Conservation (phyloP, 1,284 basidiomycete genomes). For the Pterula multifida region DNA sequence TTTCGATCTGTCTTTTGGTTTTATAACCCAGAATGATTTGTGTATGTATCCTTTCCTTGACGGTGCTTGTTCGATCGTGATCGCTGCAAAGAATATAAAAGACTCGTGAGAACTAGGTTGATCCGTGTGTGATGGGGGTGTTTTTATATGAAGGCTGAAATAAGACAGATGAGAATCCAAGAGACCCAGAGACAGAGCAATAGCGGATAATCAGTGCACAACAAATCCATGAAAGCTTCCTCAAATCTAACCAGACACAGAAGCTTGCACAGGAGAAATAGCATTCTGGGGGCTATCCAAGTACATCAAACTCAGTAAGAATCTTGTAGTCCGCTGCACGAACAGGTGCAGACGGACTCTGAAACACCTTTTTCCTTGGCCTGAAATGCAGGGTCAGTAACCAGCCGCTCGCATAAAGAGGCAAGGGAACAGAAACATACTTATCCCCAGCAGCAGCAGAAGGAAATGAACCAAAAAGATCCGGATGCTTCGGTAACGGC, state of each 20-base stretch:
- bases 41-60: slow-evolving; percentile 3
- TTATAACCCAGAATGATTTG: neutral
- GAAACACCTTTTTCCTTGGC: neutral
- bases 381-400: neutral
- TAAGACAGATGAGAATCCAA: too few species aligned
- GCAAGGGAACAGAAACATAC: slow-evolving; percentile 30
- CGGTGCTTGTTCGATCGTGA: neutral
- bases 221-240: too few species aligned
- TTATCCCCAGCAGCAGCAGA: slow-evolving; percentile 95
- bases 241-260: neutral
- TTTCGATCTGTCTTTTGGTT: neutral
- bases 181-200: neutral
- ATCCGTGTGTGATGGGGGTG: neutral
- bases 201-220: neutral
- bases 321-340: neutral
- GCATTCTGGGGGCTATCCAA: neutral
- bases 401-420: neutral
- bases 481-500: slow-evolving; percentile 94
- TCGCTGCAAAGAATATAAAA: neutral
- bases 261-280: too few species aligned
- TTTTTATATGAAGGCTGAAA: neutral
- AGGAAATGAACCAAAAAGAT: slow-evolving; percentile 93
- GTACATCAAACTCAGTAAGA: slow-evolving; percentile 2
- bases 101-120: neutral
- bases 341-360: slow-evolving; percentile 1